phyloP scores from a whole-genome alignment of 2,329 filamentous ascomycete species.

The Apiospora malaysiana region DNA sequence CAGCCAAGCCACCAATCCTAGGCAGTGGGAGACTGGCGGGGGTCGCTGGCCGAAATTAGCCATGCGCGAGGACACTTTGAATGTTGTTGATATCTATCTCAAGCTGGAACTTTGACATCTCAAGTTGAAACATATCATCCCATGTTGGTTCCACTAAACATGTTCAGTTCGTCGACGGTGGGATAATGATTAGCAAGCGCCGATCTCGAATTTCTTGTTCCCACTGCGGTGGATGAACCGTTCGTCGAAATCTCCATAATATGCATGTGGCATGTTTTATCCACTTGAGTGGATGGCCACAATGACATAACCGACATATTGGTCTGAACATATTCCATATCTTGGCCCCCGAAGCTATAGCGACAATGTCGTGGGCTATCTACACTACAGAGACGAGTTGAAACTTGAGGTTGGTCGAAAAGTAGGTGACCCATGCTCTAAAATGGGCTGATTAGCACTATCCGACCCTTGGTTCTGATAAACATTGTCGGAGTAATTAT shows the following conservation, averaged over 20 bases:
- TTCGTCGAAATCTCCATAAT: background rate
- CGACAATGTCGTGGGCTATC: background rate
- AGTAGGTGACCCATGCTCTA: background rate
- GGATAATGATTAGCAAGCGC: background rate
- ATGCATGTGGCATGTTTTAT: background rate
- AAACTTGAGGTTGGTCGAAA: background rate
- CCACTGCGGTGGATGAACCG: background rate
- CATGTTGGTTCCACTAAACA: background rate
- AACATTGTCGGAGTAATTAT: too few species aligned
- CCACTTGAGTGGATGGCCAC: background rate
- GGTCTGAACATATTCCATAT: background rate
- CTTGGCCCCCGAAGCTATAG: background rate
- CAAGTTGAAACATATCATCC: background rate
- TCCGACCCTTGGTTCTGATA: too few species aligned
- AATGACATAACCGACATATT: background rate
- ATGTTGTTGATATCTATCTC: too few species aligned
- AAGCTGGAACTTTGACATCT: background rate
- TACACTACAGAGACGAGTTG: background rate
- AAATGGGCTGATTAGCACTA: too few species aligned
- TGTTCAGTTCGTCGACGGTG: background rate
- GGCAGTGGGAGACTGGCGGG: background rate
- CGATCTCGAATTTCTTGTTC: conserved; percentile 7
- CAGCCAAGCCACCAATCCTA: background rate
- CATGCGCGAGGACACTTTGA: background rate
- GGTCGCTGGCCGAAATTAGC: background rate